phyloP scores from a whole-genome alignment of 306 rosid genomes.

The Vachellia collinsii region DNA sequence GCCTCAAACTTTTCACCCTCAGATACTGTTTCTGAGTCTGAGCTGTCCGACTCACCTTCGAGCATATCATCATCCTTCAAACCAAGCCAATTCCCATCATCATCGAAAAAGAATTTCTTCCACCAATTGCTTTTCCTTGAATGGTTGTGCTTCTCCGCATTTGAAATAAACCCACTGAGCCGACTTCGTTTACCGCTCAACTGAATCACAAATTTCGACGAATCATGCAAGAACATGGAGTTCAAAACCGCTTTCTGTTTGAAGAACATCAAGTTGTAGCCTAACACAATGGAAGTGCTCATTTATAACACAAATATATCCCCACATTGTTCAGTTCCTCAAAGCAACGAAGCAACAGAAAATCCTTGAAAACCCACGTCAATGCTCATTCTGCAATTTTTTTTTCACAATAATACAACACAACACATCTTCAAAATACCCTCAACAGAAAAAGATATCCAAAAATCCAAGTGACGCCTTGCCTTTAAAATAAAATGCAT shows the following conservation, averaged over 20 bases:
- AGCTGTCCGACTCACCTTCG: slow-evolving; percentile 39
- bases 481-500: not conserved
- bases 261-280: slow-evolving; percentile 49
- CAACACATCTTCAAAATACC: slow-evolving; percentile 6
- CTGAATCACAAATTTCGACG: slow-evolving; percentile 36
- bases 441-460: not conserved
- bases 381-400: slow-evolving; percentile 35
- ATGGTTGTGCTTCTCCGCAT: slow-evolving; percentile 54
- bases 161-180: slow-evolving; percentile 44
- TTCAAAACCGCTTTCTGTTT: slow-evolving; percentile 37
- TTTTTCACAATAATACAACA: not conserved
- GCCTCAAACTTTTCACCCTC: slow-evolving; percentile 74
- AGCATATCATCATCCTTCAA: slow-evolving; percentile 74
- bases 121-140: slow-evolving; percentile 74
- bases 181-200: slow-evolving; percentile 43
- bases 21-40: slow-evolving; percentile 41
- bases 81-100: slow-evolving; percentile 86
- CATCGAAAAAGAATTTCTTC: slow-evolving; percentile 72
- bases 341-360: slow-evolving; percentile 26
- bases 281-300: slow-evolving; percentile 63
- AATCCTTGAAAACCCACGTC: not conserved
- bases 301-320: slow-evolving; percentile 49
- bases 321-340: slow-evolving; percentile 61
- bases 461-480: not conserved
- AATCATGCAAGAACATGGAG: slow-evolving; percentile 39